Base-by-base conservation (phyloP, 1,284 basidiomycete genomes). In the Vanrija sp. region DNA sequence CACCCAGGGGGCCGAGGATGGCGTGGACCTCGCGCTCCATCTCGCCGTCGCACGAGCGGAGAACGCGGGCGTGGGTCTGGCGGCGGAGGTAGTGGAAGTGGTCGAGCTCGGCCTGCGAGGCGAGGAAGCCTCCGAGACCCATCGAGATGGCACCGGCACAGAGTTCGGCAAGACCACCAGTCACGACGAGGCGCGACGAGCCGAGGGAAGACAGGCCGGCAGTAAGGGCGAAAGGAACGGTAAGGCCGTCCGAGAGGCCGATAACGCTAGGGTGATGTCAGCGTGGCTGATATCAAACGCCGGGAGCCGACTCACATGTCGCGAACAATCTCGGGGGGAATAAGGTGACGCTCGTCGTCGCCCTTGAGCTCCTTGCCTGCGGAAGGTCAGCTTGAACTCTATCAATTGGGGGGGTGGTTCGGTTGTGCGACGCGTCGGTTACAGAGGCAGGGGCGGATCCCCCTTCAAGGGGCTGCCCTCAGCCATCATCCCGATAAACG, bases 51-150 rank as follows among this genome's bases (percentile, higher is more conserved):
- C 95, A 98, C 50, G 87, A 91, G 16, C 91, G 85, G 6, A 83
- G 75, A 15, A 98, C 92, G 42, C 94, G 86, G n/a, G 86, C 83
- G 52, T 85, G 80, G 5, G 89, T 92, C 62, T 85, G 82, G 43
- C 83, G 81, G 39, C 81, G 83, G 42, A 89, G 83, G 77, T 89
- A 95, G 57, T 87, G 87, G 78, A 90, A 93, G 77, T 95, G 89
- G 75, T 97, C 92, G 49, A 92, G 85, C 76, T 98, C 95, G 39
- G 95, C 89, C 76, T 98, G 91, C 0, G 94, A 92, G 2, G 92
- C 92, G 53, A 98, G 40, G 81, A 95, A 97, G 23, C 95, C 95
- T 54, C 95, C 95, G 48, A 98, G 89, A 58, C 94, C 94, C 95
- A 98, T 98, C 16, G 79, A 80, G 60, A 98, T 91, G 9, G 92